Base-by-base conservation (phyloP, 148 eudicot species). In the Rhododendron ovatum region DNA sequence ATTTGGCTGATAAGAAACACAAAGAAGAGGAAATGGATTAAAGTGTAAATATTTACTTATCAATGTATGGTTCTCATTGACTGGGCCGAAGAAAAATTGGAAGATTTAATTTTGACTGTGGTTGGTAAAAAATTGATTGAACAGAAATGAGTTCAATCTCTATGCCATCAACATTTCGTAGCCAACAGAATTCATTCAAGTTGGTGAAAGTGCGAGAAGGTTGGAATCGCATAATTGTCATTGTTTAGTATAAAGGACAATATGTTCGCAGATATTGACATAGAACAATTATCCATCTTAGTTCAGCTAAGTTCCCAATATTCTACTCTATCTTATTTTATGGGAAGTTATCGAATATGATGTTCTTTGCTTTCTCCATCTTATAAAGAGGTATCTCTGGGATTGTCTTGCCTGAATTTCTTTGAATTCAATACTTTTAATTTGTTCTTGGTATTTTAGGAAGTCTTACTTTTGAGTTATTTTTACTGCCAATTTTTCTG, bases 281-380 rank as follows among this genome's bases (percentile, higher is more conserved):
- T 47, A 76, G 20, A 18, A 22, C 28, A 77, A 10, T 81, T 50
- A 12, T 50, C 11, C 20, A 7, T 13, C 37, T 51, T 80, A 15
- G 22, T 51, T 80, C 65, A 17, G 43, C 43, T 51, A 28, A 28
- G 7, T 80, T 80, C 3, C 41, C 3, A 1, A 15, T 53, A 80
- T 53, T 80, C 28, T 14, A 30, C 33, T 51, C 65, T 50, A 14
- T 53, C 53, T 51, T 7, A 30, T 57, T 57, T 81, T 22, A 6
- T 9, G 3, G 39, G 22, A n/a, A 35, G 11, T 57, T 35, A 41
- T 1, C 20, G 47, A 57, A 81, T 15, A 51, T 81, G 8, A 48
- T 13, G 15, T 81, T 57, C 71, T 33, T 78, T 57, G 1, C 48
- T 81, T 81, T 81, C 83, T 81, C 83, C 71, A 81, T 81, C n/a